These are phyloP conservation scores for Xylaria longipes DNA, from an alignment of 495 filamentous ascomycete species.

Conservation along the genomic window DNA sequence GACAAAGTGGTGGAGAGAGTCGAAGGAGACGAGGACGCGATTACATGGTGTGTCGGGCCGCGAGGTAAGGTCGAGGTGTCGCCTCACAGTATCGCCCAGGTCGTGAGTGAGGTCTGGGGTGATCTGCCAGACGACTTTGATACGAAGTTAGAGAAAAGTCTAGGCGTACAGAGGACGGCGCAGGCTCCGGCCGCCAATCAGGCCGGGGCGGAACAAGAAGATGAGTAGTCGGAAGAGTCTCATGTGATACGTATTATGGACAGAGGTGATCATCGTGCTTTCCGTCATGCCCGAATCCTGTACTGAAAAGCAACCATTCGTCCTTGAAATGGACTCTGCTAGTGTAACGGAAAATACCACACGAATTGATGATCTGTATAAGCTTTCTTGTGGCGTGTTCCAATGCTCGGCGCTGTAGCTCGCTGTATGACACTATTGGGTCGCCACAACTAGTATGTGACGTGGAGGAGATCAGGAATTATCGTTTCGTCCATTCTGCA, in stretches of 20 bases:
- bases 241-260: neutral
- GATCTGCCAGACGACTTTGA: slow-evolving; percentile 57
- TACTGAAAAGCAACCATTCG: neutral
- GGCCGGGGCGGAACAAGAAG: slow-evolving; percentile 44
- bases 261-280: neutral
- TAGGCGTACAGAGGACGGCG: slow-evolving; percentile 51
- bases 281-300: neutral
- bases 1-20: slow-evolving; percentile 68
- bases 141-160: slow-evolving; percentile 58
- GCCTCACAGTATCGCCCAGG: slow-evolving; percentile 68
- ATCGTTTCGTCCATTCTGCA: slow-evolving; percentile 26
- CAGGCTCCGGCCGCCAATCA: slow-evolving; percentile 28
- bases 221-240: slow-evolving; percentile 10
- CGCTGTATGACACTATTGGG: neutral
- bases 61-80: slow-evolving; percentile 88
- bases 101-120: slow-evolving; percentile 69
- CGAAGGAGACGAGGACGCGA: slow-evolving; percentile 70
- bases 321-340: neutral
- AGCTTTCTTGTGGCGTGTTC: neutral
- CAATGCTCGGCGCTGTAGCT: neutral
- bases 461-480: slow-evolving; percentile 21
- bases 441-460: neutral
- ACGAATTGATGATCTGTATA: neutral
- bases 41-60: slow-evolving; percentile 80
- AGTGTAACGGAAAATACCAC: neutral